Conservation (phyloP, 768 basidiomycete species). For the Tephrocybe sp. region DNA sequence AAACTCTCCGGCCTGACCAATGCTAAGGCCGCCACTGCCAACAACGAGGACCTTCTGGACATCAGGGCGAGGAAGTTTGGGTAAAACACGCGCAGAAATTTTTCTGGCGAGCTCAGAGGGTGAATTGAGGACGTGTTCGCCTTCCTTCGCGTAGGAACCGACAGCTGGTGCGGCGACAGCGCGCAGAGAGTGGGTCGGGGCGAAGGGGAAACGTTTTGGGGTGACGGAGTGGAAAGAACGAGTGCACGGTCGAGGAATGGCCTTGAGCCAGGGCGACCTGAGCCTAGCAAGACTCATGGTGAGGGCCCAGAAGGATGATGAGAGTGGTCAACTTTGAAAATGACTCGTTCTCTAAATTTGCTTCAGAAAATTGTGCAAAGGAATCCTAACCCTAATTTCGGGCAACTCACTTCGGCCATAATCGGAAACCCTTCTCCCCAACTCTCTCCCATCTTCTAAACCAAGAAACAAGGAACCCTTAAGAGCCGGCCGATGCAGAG, state of each 20-base stretch:
- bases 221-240: constrained; percentile 55
- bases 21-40: constrained; percentile 93
- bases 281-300: constrained; percentile 45
- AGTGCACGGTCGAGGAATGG: constrained; percentile 29
- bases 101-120: constrained; percentile 93
- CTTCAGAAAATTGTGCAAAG: constrained; percentile 3
- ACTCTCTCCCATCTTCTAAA: too few relatives aligned
- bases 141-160: constrained; percentile 64
- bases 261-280: constrained; percentile 36
- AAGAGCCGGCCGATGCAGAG: constrained; percentile 9
- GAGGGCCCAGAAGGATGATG: constrained; percentile 15
- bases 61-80: constrained; percentile 86
- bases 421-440: constrained; percentile 6
- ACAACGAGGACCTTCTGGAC: constrained; percentile 96
- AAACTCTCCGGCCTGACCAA: constrained; percentile 99
- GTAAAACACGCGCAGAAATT: constrained; percentile 92
- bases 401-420: constrained; percentile 5
- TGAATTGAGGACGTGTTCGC: constrained; percentile 83
- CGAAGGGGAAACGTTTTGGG: constrained; percentile 33
- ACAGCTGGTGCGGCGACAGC: constrained; percentile 78
- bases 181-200: constrained; percentile 52
- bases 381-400: constrained; percentile 14
- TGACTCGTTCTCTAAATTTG: constrained; percentile 20
- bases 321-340: constrained; percentile 8
- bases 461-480: not conserved